Evolutionary conservation across 2,329 filamentous ascomycete species (phyloP).

Genomic region (Drechslerella stenobrocha): DNA sequence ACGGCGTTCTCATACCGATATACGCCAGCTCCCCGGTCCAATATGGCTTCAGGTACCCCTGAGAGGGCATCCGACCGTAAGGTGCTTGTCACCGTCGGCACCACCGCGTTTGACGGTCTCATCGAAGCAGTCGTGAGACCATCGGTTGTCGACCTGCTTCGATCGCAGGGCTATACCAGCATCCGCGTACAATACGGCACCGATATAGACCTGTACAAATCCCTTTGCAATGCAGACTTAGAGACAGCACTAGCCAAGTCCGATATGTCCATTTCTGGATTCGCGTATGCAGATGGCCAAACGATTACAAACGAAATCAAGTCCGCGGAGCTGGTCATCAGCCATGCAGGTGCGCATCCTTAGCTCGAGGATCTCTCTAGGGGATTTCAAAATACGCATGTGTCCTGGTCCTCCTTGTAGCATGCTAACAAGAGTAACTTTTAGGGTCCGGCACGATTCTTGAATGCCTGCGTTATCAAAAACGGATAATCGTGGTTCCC

Average conservation of each 20-base stretch:
- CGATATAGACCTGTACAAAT: slow-evolving; percentile 58
- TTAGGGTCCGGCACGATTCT: slow-evolving; percentile 86
- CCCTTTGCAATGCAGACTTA: slow-evolving; percentile 34
- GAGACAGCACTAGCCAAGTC: slow-evolving; percentile 17
- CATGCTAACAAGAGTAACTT: not conserved
- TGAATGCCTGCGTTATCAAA: slow-evolving; percentile 72
- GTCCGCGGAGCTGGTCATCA: slow-evolving; percentile 74
- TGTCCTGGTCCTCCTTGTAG: no score
- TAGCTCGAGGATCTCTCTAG: no score
- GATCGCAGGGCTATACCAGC: slow-evolving; percentile 66
- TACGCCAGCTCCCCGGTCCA: not conserved
- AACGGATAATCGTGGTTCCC: slow-evolving; percentile 84
- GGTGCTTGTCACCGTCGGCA: slow-evolving; percentile 83
- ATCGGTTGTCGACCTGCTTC: slow-evolving; percentile 67
- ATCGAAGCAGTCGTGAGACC: slow-evolving; percentile 67
- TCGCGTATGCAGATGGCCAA: slow-evolving; percentile 65
- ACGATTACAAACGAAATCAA: slow-evolving; percentile 61
- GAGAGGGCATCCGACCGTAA: slow-evolving; percentile 10
- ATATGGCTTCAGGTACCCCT: slow-evolving; percentile 4
- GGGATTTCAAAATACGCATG: no score
- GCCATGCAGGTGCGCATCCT: slow-evolving; percentile 66
- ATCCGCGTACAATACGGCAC: slow-evolving; percentile 80
- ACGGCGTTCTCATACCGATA: not conserved
- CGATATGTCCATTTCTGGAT: slow-evolving; percentile 60
- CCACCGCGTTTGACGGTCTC: slow-evolving; percentile 76